phyloP scores from a whole-genome alignment of 768 basidiomycete genomes.

The Holtermanniella nyarrowii region DNA sequence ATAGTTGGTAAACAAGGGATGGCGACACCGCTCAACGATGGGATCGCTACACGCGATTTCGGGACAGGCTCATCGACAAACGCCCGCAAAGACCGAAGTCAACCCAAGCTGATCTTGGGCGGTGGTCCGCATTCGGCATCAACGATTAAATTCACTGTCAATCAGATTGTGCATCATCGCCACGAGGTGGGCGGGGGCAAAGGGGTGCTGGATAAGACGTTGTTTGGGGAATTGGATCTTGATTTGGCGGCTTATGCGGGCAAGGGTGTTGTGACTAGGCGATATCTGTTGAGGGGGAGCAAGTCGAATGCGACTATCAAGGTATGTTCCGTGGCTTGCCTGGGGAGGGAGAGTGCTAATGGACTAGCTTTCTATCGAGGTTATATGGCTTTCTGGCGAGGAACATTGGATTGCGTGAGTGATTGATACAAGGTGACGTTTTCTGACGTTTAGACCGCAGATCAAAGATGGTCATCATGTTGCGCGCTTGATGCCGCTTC shows the following conservation, averaged over 20 bases:
- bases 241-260: slow-evolving; percentile 32
- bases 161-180: slow-evolving; percentile 5
- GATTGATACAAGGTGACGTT: not conserved
- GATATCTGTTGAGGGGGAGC: slow-evolving; percentile 24
- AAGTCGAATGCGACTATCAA: slow-evolving; percentile 30
- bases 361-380: slow-evolving; percentile 21
- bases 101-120: slow-evolving; percentile 9
- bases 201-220: slow-evolving; percentile 3
- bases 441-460: slow-evolving; percentile 19
- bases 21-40: not conserved
- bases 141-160: slow-evolving; percentile 15
- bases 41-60: not conserved
- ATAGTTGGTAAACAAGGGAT: slow-evolving; percentile 15
- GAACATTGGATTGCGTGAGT: slow-evolving; percentile 30
- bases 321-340: slow-evolving; percentile 5
- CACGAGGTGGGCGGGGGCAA: slow-evolving; percentile 3
- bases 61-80: not conserved
- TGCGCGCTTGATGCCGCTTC: slow-evolving; percentile 12
- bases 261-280: slow-evolving; percentile 17
- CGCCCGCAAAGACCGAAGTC: not conserved
- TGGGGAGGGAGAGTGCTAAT: too few relatives aligned
- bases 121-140: slow-evolving; percentile 20
- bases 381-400: slow-evolving; percentile 25
- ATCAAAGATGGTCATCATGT: slow-evolving; percentile 31
- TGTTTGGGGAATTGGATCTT: slow-evolving; percentile 24